phyloP scores from a whole-genome alignment of 2,329 filamentous ascomycete species.

The Ceratocystis cacaofunesta region DNA sequence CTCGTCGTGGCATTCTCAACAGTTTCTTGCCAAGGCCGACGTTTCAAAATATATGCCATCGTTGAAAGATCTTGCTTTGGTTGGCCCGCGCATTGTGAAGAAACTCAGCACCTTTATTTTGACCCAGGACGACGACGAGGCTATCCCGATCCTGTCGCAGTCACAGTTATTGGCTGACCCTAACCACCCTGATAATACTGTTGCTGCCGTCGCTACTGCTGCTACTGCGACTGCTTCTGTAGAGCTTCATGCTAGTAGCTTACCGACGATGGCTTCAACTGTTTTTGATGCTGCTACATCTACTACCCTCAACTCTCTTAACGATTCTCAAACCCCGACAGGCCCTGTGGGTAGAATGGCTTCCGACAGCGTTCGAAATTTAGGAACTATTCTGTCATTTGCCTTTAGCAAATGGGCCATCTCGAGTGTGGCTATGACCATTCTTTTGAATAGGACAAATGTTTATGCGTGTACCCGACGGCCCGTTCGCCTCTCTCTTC shows the following conservation, averaged over 20 bases:
- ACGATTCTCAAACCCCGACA: not conserved
- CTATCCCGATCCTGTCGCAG: constrained; percentile 17
- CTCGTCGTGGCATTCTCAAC: constrained; percentile 31
- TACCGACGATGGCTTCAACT: constrained; percentile 5
- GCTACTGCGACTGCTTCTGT: not conserved
- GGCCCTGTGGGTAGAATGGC: constrained; percentile 35
- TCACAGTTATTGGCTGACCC: not conserved
- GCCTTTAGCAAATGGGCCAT: constrained; percentile 85
- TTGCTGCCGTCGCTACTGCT: not conserved
- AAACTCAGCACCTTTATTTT: constrained; percentile 50
- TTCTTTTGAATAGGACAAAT: constrained; percentile 78
- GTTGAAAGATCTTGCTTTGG: constrained; percentile 52
- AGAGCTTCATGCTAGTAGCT: not conserved
- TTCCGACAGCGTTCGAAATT: constrained; percentile 47
- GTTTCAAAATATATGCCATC: constrained; percentile 47
- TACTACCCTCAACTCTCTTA: constrained; percentile 6
- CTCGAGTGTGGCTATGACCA: constrained; percentile 69
- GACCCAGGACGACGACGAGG: constrained; percentile 4
- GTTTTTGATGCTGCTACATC: not conserved
- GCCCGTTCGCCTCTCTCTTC: constrained; percentile 61
- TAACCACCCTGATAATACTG: not conserved
- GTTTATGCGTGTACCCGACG: constrained; percentile 85
- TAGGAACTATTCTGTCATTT: constrained; percentile 81
- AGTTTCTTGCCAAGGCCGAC: constrained; percentile 30
- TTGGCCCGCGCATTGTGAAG: constrained; percentile 54